Base-by-base conservation (phyloP, 108 stramenopile species). In the Mediolabrus comicus region DNA sequence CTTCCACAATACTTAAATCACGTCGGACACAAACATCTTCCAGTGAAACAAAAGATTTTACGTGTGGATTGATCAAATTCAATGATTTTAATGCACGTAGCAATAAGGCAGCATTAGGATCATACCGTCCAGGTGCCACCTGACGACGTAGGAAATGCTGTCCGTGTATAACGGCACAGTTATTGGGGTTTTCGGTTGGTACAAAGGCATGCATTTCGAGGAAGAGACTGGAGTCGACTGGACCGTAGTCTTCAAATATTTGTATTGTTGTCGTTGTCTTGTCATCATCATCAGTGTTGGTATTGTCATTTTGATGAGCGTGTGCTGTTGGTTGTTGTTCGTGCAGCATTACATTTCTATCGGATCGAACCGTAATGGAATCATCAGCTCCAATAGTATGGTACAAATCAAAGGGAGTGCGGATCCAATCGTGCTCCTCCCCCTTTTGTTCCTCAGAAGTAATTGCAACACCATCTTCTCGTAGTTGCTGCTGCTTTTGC, bases 201-300 rank as follows among this genome's bases (percentile, higher is more conserved):
- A 94, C 88, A 74, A 97, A 95, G 2, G 92, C 96, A 62, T 91
- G 90, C 28, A 88, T 82, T 51, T 82, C 62, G 17, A 97, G 25
- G 69, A 93, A 95, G 10, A 95, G 65, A 36, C 78, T 80, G 46
- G 84, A 86, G 62, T 83, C 83, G 31, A 88, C 87, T 64, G 90
- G 87, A 24, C 93, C 93, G 61, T 97, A 97, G 61, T 94, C 96
- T 84, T 95, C 93, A 31, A 86, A 83, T 12, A 92, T 64, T 53
- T 89, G 87, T 17, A 61, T 72, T 22, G 43, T 36, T 17, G 51
- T 77, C 25, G 56, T 80, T 80, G 24, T 81, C 62, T 31, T 60
- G 2, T 28, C 83, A 13, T 14, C 43, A 54, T 56, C 26, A 29
- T 59, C 64, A 32, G 68, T 24, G 53, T 25, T 36, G 33, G 39